Percentiles rank a stretch among this genome's conserved stretches.
phyloP scores from a whole-genome alignment of 345 rosid genomes.

The Eucalyptus tenuipes region DNA sequence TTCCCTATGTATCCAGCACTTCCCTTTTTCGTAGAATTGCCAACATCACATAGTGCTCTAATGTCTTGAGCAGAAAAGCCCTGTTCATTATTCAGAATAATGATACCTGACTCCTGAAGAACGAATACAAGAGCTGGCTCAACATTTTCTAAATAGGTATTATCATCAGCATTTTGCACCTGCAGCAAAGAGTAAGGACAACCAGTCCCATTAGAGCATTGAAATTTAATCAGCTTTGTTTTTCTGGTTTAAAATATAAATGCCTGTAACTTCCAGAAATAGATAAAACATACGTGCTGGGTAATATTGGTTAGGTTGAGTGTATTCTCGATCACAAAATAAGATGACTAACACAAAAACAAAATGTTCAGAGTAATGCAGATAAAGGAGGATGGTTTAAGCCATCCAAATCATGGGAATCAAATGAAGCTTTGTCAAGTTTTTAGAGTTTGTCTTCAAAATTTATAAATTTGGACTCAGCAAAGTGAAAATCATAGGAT shows the following conservation, averaged over 20 bases:
- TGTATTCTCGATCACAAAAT: not conserved
- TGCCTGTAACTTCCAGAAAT: not conserved
- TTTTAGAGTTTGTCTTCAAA: not conserved
- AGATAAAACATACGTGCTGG: not conserved
- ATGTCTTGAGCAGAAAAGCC: slow-evolving; percentile 83
- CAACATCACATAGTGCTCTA: slow-evolving; percentile 92
- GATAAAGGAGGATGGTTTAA: not conserved
- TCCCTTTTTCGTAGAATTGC: slow-evolving; percentile 84
- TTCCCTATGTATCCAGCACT: slow-evolving; percentile 79
- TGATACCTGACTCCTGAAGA: slow-evolving; percentile 60
- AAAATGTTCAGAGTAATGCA: not conserved
- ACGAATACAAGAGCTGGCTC: slow-evolving; percentile 78
- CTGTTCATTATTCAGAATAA: slow-evolving; percentile 71
- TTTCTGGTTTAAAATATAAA: not conserved
- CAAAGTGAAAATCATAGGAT: not conserved
- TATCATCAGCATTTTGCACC: slow-evolving; percentile 99
- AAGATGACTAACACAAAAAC: not conserved
- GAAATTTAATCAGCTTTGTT: not conserved
- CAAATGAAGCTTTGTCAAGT: not conserved
- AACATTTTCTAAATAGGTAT: slow-evolving; percentile 47
- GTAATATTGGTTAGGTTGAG: not conserved
- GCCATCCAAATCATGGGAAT: not conserved
- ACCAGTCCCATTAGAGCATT: not conserved
- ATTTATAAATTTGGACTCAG: not conserved
- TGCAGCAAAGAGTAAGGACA: slow-evolving; percentile 25